phyloP scores from a whole-genome alignment of 345 rosid genomes.

The Mercurialis annua region DNA sequence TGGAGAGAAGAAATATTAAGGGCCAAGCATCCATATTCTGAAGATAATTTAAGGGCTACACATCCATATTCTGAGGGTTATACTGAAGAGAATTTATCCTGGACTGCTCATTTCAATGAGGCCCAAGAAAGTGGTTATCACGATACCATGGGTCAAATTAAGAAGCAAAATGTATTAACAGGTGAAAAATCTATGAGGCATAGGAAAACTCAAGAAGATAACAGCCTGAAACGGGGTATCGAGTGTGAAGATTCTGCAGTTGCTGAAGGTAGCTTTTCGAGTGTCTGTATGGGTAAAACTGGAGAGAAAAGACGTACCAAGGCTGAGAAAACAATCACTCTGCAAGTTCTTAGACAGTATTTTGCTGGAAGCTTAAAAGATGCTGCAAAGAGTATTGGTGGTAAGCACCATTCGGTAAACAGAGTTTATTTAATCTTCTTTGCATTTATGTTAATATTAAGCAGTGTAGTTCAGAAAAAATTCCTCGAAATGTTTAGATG shows the following conservation, averaged over 20 bases:
- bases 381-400: constrained; percentile 88
- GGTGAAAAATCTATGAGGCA: constrained; percentile 25
- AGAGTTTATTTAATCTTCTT: neutral
- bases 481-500: neutral
- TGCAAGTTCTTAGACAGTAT: constrained; percentile 68
- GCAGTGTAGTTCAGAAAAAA: neutral
- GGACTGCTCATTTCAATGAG: constrained; percentile 25
- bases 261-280: constrained; percentile 45
- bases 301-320: constrained; percentile 59
- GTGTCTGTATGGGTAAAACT: constrained; percentile 29
- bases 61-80: constrained; percentile 30
- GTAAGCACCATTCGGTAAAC: constrained; percentile 41
- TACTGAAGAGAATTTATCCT: constrained; percentile 31
- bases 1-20: constrained; percentile 35
- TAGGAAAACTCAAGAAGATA: constrained; percentile 27
- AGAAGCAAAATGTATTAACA: constrained; percentile 25
- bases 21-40: constrained; percentile 28
- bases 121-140: constrained; percentile 26
- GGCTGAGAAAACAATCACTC: constrained; percentile 65
- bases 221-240: constrained; percentile 33
- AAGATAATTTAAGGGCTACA: constrained; percentile 32
- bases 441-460: neutral
- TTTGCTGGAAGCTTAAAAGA: constrained; percentile 91
- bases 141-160: constrained; percentile 22
- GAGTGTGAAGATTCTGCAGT: constrained; percentile 43